Conservation (phyloP, 345 rosid species). For the Aethionema arabicum region DNA sequence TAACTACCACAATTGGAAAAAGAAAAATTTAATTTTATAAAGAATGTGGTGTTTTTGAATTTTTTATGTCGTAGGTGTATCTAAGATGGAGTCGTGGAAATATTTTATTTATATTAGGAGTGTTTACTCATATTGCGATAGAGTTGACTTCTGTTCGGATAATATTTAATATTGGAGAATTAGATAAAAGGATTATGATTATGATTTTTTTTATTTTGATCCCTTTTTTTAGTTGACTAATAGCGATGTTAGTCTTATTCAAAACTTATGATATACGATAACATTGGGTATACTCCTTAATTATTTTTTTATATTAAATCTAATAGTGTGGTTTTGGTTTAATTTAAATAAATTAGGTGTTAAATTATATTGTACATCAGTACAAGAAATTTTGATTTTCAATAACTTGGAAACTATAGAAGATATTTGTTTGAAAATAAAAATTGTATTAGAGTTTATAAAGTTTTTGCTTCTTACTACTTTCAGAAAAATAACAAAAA, state of each 20-base stretch:
- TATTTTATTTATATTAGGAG: constrained; percentile 14
- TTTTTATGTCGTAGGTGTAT: constrained; percentile 13
- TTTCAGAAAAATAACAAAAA: too few relatives aligned
- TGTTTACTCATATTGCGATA: constrained; percentile 6
- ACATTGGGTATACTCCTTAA: background rate
- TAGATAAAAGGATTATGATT: constrained; percentile 20
- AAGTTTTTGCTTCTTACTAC: too few relatives aligned
- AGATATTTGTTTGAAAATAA: too few relatives aligned
- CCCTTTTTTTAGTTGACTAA: constrained; percentile 11
- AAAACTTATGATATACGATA: constrained; percentile 3
- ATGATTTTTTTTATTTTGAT: constrained; percentile 12
- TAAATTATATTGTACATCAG: too few relatives aligned
- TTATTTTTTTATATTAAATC: too few relatives aligned
- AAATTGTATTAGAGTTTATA: too few relatives aligned
- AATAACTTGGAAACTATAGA: too few relatives aligned
- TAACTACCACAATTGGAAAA: constrained; percentile 20
- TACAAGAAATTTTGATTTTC: too few relatives aligned
- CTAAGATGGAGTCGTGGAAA: constrained; percentile 23
- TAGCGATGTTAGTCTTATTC: constrained; percentile 9
- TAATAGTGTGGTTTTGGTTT: too few relatives aligned
- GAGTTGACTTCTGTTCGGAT: constrained; percentile 27
- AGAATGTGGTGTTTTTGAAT: background rate
- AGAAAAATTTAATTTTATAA: background rate
- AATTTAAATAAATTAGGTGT: too few relatives aligned
- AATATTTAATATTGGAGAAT: constrained; percentile 15